phyloP scores from a whole-genome alignment of 805 yeast genomes.

The Pichia exigua region DNA sequence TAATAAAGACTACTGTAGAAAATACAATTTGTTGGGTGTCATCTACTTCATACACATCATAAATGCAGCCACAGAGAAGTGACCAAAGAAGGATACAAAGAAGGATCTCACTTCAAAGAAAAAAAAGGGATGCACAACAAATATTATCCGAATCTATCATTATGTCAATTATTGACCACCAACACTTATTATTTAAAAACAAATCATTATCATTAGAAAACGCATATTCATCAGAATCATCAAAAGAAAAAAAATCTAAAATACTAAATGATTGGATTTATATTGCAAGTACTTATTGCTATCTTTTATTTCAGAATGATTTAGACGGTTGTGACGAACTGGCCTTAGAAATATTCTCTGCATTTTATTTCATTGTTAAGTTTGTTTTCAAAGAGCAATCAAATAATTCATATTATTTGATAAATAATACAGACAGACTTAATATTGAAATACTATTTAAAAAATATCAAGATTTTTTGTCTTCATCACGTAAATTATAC shows the following conservation, averaged over 20 bases:
- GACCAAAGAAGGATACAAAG: neutral
- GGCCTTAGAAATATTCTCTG: conserved; percentile 3
- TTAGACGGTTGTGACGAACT: conserved; percentile 4
- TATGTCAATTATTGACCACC: neutral
- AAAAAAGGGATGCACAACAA: neutral
- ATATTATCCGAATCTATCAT: neutral
- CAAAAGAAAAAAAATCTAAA: neutral
- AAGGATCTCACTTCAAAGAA: neutral
- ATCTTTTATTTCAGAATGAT: conserved; percentile 3
- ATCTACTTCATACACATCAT: neutral
- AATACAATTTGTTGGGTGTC: neutral
- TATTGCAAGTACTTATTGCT: conserved; percentile 6
- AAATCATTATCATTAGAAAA: neutral
- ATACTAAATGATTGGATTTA: conserved; percentile 8
- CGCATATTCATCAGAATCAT: neutral
- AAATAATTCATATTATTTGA: neutral
- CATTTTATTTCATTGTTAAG: conserved; percentile 5
- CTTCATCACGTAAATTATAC: neutral
- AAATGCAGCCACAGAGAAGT: neutral
- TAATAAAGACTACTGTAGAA: neutral
- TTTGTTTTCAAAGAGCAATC: neutral
- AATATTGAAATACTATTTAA: conserved; percentile 2
- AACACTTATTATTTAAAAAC: neutral
- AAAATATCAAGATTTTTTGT: conserved; percentile 1
- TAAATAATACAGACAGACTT: neutral